Conservation (phyloP, 108 stramenopile species). For the Fragilaria radians region DNA sequence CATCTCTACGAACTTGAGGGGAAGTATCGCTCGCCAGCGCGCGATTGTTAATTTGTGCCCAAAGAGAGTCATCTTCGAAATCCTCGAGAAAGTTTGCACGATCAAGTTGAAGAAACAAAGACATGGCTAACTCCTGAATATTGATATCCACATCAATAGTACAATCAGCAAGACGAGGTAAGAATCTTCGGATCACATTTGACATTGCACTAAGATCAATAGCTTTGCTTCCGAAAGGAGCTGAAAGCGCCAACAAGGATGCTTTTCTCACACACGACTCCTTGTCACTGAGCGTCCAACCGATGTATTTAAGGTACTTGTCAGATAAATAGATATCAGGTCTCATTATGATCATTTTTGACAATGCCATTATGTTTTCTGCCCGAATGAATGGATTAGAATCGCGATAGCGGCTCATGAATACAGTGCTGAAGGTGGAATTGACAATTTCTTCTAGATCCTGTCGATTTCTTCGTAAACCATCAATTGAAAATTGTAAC, state of each 20-base stretch:
- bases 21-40: slow-evolving; percentile 55
- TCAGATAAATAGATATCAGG: slow-evolving; percentile 75
- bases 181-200: slow-evolving; percentile 65
- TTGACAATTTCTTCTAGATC: slow-evolving; percentile 55
- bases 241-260: slow-evolving; percentile 48
- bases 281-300: slow-evolving; percentile 85
- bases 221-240: slow-evolving; percentile 45
- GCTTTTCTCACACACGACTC: slow-evolving; percentile 51
- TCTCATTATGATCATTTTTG: slow-evolving; percentile 48
- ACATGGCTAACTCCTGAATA: slow-evolving; percentile 75
- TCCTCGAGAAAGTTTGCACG: slow-evolving; percentile 75
- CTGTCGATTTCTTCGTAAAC: slow-evolving; percentile 40
- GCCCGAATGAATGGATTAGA: slow-evolving; percentile 68
- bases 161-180: slow-evolving; percentile 53
- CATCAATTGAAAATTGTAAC: slow-evolving; percentile 44
- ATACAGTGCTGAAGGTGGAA: slow-evolving; percentile 53
- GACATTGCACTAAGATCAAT: slow-evolving; percentile 43
- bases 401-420: slow-evolving; percentile 78
- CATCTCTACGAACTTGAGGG: slow-evolving; percentile 45
- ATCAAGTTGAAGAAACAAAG: slow-evolving; percentile 47
- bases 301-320: slow-evolving; percentile 87
- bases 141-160: slow-evolving; percentile 38
- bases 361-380: slow-evolving; percentile 52
- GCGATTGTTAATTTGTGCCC: slow-evolving; percentile 71
- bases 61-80: slow-evolving; percentile 62